These are phyloP conservation scores for Leptodermis oblonga DNA, from an alignment of 257 asterid species.

Conservation along the genomic window DNA sequence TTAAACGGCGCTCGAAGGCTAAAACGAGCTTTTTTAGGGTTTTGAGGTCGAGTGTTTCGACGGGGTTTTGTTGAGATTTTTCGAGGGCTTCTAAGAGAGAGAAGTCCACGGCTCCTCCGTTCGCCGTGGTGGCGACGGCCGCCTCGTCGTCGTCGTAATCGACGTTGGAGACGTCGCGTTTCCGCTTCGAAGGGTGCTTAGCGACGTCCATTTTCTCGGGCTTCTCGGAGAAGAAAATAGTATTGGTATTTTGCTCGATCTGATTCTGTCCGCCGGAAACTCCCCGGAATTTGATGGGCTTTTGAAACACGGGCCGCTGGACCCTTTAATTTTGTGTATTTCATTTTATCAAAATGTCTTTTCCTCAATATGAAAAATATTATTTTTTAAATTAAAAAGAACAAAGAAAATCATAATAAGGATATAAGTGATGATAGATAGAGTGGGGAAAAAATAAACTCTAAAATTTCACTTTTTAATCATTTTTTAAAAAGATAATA, in stretches of 20 bases:
- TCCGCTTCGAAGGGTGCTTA: constrained; percentile 44
- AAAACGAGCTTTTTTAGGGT: constrained; percentile 77
- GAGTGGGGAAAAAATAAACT: too few relatives aligned
- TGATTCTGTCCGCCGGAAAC: neutral
- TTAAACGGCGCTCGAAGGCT: constrained; percentile 90
- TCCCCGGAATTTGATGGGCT: neutral
- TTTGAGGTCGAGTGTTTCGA: constrained; percentile 85
- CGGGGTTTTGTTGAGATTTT: constrained; percentile 56
- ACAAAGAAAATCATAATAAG: too few relatives aligned
- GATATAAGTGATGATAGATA: too few relatives aligned
- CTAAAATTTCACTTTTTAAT: too few relatives aligned
- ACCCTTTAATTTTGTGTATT: neutral
- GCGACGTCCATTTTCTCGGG: constrained; percentile 16
- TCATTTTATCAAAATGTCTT: too few relatives aligned
- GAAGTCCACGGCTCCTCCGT: constrained; percentile 43
- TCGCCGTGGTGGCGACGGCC: constrained; percentile 21
- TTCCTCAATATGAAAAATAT: too few relatives aligned
- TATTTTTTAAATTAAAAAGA: too few relatives aligned
- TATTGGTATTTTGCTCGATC: neutral
- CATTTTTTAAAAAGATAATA: too few relatives aligned
- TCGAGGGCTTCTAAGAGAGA: constrained; percentile 94
- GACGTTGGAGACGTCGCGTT: constrained; percentile 36
- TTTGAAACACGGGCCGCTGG: neutral
- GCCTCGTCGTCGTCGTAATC: constrained; percentile 20
- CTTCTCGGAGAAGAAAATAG: neutral